Evolutionary conservation across 441 rosid species (phyloP), one percentile per base, ranked within the genome.

Genomic region (Syzygium syzygioides): DNA sequence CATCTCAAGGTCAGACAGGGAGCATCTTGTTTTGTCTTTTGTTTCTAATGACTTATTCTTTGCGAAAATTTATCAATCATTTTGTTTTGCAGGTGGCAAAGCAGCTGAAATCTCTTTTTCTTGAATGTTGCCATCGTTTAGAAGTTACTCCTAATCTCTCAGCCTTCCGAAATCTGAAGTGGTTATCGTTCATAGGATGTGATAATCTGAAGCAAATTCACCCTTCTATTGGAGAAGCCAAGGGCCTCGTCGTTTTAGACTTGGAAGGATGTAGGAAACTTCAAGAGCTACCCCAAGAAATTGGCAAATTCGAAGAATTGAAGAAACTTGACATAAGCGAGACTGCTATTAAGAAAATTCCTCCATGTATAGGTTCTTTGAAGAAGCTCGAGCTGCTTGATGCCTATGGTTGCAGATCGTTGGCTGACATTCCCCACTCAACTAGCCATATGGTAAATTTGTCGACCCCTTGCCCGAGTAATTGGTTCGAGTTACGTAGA

Each of bases 111-210:
- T 32, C 6, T 62, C 34, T 62, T 5, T 2, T 3, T 62, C 34
- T 62, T 62, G 6, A 0, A 1, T 0, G 6, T 14, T 28, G 68
- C 68, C 0, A 0, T 6, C 0, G 4, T 62, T 62, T 62, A 62
- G 0, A 0, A 62, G 18, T 7, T 62, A 62, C 9, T 2, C 68
- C 68, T 2, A 2, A 62, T 62, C 34, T 62, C 2, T 14, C 19
- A 3, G 0, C 68, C 34, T 60, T 28, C 0, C 68, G 0, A 60
- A 28, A 60, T 5, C 5, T 60, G 28, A 17, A 60, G 34, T 2
- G 28, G 12, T 1, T 28, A 26, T 0, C 0, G 0, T 32, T 60
- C 6, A 3, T 14, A 3, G 0, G 4, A 13, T 60, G 66, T 60
- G 0, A 0, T 7, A 9, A 26, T 28, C 17, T 60, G 14, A 1